Percentiles rank a stretch among this genome's conserved stretches.
phyloP scores from a whole-genome alignment of 139 green algal species.

The Chlorella ohadii region DNA sequence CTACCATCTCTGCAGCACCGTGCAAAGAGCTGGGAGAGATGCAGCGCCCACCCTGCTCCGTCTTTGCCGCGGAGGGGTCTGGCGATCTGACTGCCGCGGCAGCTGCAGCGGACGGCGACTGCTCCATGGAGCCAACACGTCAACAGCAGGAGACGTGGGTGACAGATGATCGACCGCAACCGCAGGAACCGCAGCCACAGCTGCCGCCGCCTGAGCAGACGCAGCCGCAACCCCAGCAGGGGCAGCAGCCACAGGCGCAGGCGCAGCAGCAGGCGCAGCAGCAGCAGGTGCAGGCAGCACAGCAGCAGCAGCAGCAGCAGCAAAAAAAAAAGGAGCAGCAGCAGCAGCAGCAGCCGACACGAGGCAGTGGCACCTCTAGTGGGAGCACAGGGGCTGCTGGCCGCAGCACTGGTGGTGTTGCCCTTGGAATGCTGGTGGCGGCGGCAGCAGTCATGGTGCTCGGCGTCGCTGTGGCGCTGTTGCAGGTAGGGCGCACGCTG shows the following conservation, averaged over 20 bases:
- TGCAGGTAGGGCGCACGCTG: neutral
- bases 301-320: neutral
- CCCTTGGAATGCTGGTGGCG: slow-evolving; percentile 20
- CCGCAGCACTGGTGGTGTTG: neutral
- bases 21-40: slow-evolving; percentile 53
- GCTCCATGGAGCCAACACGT: neutral
- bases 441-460: slow-evolving; percentile 5
- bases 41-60: slow-evolving; percentile 41
- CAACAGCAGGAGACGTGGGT: neutral
- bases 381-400: neutral
- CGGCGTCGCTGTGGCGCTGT: slow-evolving; percentile 12
- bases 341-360: too few species aligned
- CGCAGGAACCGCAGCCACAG: neutral
- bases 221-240: neutral
- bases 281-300: too few species aligned
- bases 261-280: too few species aligned
- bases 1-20: slow-evolving; percentile 29
- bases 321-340: too few species aligned
- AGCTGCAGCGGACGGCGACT: slow-evolving; percentile 1
- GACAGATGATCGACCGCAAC: neutral
- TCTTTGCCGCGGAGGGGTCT: neutral
- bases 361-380: neutral
- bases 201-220: neutral
- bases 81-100: neutral
- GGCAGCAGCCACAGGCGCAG: neutral